Evolutionary conservation across 202 grass and related monocot species (phyloP), one percentile per base, ranked within the genome.

Genomic region (Musa balbisiana): DNA sequence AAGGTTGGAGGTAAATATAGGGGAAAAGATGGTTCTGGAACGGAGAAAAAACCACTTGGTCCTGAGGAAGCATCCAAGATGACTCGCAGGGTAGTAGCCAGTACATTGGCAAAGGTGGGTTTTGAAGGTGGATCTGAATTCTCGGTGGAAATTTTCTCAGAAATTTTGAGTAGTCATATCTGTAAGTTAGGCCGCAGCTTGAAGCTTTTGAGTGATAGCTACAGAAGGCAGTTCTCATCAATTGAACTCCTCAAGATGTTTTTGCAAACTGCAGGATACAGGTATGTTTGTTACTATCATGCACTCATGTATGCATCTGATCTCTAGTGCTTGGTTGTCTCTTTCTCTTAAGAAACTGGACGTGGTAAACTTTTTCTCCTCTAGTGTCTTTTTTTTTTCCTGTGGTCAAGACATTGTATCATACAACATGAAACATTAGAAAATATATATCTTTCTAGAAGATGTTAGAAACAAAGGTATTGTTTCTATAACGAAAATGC

Each of bases 181-280:
- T 83, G 77, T 78, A 92, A 99, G 72, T 82, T 99, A 43, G 91
- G 95, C 10, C 68, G 78, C 43, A 89, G 52, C 25, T 83, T 99
- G 80, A 99, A 87, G 73, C 78, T 95, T 82, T 78, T 99, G 79
- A 88, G 84, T 75, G 95, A 99, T 75, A 87, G 87, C 82, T 99
- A 99, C 77, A 88, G 85, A 59, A 99, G 88, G 65, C 86, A 99
- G 70, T 99, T 89, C 84, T 93, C 95, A 71, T 93, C 91, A 22
- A 78, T 95, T 78, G 95, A 99, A 55, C 86, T 95, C 56, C 83
- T 99, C 67, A 95, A 92, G 78, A 99, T 99, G 95, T 99, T 99
- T 79, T 77, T 99, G 62, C 91, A 99, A 70, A 84, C 75, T 73
- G 70, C 81, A 80, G 95, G 95, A 13, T 85, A 87, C 16, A 92